Conservation (phyloP, 768 basidiomycete species). For the Pleurotus citrinopileatus region DNA sequence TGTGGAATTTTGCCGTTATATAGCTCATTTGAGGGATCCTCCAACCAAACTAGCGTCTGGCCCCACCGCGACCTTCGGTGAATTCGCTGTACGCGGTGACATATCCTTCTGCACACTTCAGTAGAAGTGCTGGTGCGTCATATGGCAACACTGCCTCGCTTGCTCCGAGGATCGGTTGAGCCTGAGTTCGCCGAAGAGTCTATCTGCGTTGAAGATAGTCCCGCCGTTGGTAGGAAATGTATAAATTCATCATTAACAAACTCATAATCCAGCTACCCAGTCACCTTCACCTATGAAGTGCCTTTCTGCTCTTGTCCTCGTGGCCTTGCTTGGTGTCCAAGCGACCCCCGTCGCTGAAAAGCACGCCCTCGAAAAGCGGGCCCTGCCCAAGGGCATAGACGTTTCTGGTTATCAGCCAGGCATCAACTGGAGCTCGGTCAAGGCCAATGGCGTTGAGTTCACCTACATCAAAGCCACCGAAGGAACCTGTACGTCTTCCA, state of each 20-base stretch:
- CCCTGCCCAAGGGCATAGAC: slow-evolving; percentile 49
- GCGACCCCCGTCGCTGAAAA: slow-evolving; percentile 4
- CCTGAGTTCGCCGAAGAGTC: no score
- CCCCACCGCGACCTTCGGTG: neutral
- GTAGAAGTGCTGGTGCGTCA: neutral
- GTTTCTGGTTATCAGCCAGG: slow-evolving; percentile 48
- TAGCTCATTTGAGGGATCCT: neutral
- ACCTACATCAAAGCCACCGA: slow-evolving; percentile 71
- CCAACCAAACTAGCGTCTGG: neutral
- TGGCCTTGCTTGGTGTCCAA: neutral
- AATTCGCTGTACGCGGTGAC: neutral
- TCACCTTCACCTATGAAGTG: neutral
- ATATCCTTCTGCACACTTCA: neutral
- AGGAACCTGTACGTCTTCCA: slow-evolving; percentile 39
- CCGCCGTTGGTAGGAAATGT: no score
- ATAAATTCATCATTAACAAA: neutral
- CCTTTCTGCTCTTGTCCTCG: slow-evolving; percentile 4
- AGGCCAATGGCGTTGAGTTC: slow-evolving; percentile 49
- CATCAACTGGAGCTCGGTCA: slow-evolving; percentile 52
- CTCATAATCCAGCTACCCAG: neutral
- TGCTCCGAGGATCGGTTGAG: neutral
- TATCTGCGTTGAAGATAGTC: no score
- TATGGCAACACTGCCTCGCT: neutral
- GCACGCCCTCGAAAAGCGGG: slow-evolving; percentile 24
- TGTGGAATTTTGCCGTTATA: neutral